Conservation (phyloP, 2,329 filamentous ascomycete genomes). For the Podosphaera leucotricha region DNA sequence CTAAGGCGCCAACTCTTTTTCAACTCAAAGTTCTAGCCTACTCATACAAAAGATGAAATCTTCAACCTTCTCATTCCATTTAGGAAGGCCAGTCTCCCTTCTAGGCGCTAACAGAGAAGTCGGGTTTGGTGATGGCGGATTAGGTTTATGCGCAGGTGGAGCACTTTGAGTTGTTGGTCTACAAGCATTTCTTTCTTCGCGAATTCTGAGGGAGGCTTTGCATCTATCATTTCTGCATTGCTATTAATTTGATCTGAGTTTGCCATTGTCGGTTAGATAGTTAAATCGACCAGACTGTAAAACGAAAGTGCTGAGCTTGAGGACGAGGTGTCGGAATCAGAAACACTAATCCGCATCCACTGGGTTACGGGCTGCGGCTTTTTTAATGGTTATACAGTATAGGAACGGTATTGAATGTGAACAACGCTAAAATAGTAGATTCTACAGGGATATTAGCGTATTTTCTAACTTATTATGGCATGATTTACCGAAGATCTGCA, state of each 20-base stretch:
- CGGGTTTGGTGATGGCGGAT: neutral
- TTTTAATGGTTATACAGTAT: no score
- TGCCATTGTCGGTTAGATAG: neutral
- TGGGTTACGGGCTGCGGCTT: no score
- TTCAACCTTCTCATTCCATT: neutral
- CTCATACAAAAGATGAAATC: slow-evolving; percentile 1
- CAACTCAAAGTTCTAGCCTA: neutral
- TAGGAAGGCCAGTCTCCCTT: neutral
- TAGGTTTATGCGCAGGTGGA: neutral
- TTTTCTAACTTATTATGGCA: neutral
- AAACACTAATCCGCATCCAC: neutral
- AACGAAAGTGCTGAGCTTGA: neutral
- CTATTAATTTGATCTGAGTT: neutral
- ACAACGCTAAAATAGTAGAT: neutral
- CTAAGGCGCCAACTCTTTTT: neutral
- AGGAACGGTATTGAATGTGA: neutral
- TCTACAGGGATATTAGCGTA: neutral
- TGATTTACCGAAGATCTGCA: slow-evolving; percentile 1
- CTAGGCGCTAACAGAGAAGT: neutral
- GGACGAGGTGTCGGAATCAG: neutral
- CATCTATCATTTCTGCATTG: neutral
- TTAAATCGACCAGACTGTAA: neutral
- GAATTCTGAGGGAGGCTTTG: neutral
- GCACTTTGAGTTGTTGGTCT: neutral
- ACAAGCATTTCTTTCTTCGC: neutral